phyloP scores from a whole-genome alignment of 495 filamentous ascomycete species.

The Aspergillus baeticus region DNA sequence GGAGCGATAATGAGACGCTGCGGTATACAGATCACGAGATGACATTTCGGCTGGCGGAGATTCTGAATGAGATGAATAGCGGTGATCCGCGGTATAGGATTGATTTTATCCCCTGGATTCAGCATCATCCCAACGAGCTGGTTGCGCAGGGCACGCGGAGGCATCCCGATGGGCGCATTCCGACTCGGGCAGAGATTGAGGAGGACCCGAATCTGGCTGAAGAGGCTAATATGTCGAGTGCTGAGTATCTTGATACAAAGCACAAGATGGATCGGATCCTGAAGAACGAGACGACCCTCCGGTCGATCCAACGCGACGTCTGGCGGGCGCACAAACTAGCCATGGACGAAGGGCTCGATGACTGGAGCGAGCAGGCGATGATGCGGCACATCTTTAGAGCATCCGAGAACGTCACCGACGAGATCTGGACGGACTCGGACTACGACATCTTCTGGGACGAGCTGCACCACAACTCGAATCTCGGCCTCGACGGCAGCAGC shows the following conservation, averaged over 20 bases:
- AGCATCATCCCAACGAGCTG: conserved; percentile 52
- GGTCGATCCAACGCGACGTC: conserved; percentile 22
- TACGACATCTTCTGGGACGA: conserved; percentile 23
- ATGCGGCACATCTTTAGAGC: conserved; percentile 26
- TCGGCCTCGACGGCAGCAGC: conserved; percentile 11
- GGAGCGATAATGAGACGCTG: neutral
- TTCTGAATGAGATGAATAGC: conserved; percentile 53
- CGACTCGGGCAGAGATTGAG: conserved; percentile 32
- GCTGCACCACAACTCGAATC: conserved; percentile 28
- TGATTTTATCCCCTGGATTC: conserved; percentile 64
- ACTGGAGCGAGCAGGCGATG: conserved; percentile 30
- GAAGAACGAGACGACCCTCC: conserved; percentile 18
- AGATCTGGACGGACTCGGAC: conserved; percentile 24
- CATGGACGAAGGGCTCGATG: conserved; percentile 26
- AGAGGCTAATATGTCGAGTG: neutral
- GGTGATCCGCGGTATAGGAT: conserved; percentile 48
- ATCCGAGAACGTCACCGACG: conserved; percentile 26
- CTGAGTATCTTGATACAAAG: conserved; percentile 16
- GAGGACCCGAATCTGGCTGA: conserved; percentile 22
- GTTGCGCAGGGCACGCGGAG: conserved; percentile 49
- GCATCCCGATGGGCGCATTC: conserved; percentile 45
- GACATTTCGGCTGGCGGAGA: neutral
- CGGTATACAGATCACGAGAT: conserved; percentile 11
- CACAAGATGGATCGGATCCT: conserved; percentile 19
- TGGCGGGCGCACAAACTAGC: conserved; percentile 23